phyloP scores from a whole-genome alignment of 2,329 filamentous ascomycete genomes.

The Phoma sp. region DNA sequence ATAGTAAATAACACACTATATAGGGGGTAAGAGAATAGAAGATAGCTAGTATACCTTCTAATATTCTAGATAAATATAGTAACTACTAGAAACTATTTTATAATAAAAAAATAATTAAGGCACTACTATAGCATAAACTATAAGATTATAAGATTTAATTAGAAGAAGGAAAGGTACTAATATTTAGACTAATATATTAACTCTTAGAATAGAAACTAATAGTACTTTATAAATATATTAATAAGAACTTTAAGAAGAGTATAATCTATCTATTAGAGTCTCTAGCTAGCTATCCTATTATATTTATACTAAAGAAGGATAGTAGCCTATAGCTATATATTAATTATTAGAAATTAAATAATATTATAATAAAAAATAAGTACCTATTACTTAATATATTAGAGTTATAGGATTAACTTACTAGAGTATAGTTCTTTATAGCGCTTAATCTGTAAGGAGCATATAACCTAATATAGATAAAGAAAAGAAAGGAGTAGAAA shows the following conservation, averaged over 20 bases:
- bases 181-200: neutral
- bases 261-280: neutral
- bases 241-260: neutral
- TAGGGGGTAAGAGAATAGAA: too few relatives aligned
- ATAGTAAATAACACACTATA: too few relatives aligned
- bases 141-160: neutral
- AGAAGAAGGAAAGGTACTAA: neutral
- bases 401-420: neutral
- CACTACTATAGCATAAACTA: neutral
- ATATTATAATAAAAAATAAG: neutral
- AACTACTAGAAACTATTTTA: neutral
- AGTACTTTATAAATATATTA: neutral
- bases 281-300: neutral
- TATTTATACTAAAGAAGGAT: neutral
- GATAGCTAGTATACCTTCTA: neutral
- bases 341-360: neutral
- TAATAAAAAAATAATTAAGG: neutral
- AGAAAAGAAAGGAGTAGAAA: constrained; percentile 40
- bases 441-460: neutral
- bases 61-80: neutral
- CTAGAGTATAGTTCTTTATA: neutral
- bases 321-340: neutral
- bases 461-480: neutral
- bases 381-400: neutral
- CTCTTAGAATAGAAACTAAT: neutral